Evolutionary conservation across 139 green algal genomes (phyloP), one percentile per base, ranked within the genome.

Genomic region (Coccomyxa sp.): DNA sequence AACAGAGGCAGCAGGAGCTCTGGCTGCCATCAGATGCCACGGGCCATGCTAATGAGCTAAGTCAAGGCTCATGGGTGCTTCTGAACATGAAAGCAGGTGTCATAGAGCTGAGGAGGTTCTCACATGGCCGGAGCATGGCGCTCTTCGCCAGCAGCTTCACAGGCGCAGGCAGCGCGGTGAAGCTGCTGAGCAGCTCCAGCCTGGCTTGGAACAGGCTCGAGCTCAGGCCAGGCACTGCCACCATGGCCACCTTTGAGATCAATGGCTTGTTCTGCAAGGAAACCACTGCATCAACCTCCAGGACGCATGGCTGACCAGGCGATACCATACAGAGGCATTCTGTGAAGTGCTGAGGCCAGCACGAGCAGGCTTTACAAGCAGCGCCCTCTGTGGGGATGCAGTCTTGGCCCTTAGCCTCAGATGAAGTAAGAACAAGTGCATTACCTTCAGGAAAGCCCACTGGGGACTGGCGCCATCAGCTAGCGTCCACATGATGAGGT

Each of bases 401-500:
- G 40, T 10, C 41, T 16, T 8, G 31, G n/a, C 64, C 14, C 31
- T 33, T n/a, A 36, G 8, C 6, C 12, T 40, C 16, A 10, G 29
- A 70, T 36, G 29, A 29, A 27, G 16, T 33, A 39, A 44, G 33
- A 31, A 72, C 39, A 16, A 70, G 8, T 34, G 4, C 39, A 71
- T 12, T 40, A 88, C 88, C 88, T 90, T 89, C 54, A 91, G 39
- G 55, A 91, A 91, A 34, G 75, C 84, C 89, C 89, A 93, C 6
- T 64, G 75, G 22, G 88, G 85, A 36, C 80, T 88, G 31, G 55
- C 31, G 22, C 79, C 85, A 29, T 92, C 83, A 0, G 73, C 88
- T n/a, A 92, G 79, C 70, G 91, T 79, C 89, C 89, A 93, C 37
- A 89, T 79, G 38, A 93, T 18, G 70, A 93, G 78, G 31, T 79